Percentiles rank a stretch among this genome's conserved stretches.
These are phyloP conservation scores for Singerocomus rubriflavus DNA, from an alignment of 1,284 basidiomycete genomes.

Conservation along the genomic window DNA sequence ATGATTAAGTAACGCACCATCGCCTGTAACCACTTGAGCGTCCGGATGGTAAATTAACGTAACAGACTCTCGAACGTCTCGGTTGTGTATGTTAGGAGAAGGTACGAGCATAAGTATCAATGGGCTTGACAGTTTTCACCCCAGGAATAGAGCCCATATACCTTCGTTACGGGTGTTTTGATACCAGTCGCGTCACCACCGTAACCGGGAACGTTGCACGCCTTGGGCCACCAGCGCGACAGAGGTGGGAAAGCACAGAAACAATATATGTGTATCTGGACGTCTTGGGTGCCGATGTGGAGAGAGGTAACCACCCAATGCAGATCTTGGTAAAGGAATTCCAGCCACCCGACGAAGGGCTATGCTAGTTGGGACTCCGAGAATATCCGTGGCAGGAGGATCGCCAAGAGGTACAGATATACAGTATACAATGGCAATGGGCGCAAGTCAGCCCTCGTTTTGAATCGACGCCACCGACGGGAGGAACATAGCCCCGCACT, in stretches of 20 bases:
- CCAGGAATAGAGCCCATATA: slow-evolving; percentile 4
- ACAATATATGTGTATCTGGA: not conserved
- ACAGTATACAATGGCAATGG: not conserved
- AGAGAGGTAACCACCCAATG: too few species aligned
- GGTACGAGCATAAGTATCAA: slow-evolving; percentile 14
- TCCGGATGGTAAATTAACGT: not conserved
- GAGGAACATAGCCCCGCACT: not conserved
- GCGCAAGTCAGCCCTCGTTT: not conserved
- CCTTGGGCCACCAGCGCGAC: not conserved
- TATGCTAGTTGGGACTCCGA: not conserved
- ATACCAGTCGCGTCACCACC: slow-evolving; percentile 7
- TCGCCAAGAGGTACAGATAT: not conserved
- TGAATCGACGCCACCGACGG: not conserved
- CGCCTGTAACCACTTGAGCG: too few species aligned
- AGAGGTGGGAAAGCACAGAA: slow-evolving; percentile 3
- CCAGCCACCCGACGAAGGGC: not conserved
- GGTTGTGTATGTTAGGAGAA: slow-evolving; percentile 2
- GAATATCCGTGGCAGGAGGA: not conserved
- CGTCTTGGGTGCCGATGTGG: not conserved
- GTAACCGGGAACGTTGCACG: slow-evolving; percentile 6
- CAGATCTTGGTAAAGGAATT: too few species aligned
- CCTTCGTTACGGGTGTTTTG: slow-evolving; percentile 8
- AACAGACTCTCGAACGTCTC: not conserved
- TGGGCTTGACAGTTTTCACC: not conserved
- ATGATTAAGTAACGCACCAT: too few species aligned